Percentiles rank a stretch among this genome's conserved stretches.
Evolutionary conservation across 257 asterid species (phyloP).

Genomic region (Salvia hispanica): DNA sequence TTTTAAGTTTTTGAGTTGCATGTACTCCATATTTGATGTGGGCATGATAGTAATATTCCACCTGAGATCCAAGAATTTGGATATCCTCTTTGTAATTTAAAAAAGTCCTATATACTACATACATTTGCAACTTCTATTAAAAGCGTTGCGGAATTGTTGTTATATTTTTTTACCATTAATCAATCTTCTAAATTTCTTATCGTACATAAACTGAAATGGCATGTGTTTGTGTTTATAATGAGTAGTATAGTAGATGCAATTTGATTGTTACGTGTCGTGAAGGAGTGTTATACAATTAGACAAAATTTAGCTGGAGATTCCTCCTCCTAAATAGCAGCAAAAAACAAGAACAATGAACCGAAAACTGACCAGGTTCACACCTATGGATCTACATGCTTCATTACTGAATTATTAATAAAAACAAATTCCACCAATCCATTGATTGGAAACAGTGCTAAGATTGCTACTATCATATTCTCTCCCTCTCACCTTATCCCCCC

Average conservation of each 20-base stretch:
- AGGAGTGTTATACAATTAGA: too few relatives aligned
- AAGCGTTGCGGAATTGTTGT: too few relatives aligned
- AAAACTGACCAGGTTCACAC: slow-evolving; percentile 11
- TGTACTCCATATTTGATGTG: not conserved
- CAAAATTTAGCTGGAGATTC: too few relatives aligned
- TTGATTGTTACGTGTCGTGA: not conserved
- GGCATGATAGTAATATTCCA: not conserved
- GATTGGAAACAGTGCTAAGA: not conserved
- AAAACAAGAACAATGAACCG: not conserved
- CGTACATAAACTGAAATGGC: too few relatives aligned
- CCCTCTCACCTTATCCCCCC: not conserved
- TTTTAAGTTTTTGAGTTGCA: not conserved
- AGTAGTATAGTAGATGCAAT: too few relatives aligned
- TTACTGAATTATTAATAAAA: not conserved
- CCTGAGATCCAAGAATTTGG: not conserved
- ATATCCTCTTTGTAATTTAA: not conserved
- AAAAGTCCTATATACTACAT: too few relatives aligned
- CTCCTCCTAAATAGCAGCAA: not conserved
- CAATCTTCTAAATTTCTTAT: too few relatives aligned
- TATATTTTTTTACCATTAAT: too few relatives aligned
- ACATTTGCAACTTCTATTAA: too few relatives aligned
- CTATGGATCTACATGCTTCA: not conserved
- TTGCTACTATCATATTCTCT: not conserved
- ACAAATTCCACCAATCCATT: not conserved
- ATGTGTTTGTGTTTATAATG: too few relatives aligned